A percentile compares a stretch with the other conserved stretches of the same genome.
These are phyloP conservation scores for Saccharomycopsis fermentans DNA, from an alignment of 805 yeast genomes.

Conservation along the genomic window DNA sequence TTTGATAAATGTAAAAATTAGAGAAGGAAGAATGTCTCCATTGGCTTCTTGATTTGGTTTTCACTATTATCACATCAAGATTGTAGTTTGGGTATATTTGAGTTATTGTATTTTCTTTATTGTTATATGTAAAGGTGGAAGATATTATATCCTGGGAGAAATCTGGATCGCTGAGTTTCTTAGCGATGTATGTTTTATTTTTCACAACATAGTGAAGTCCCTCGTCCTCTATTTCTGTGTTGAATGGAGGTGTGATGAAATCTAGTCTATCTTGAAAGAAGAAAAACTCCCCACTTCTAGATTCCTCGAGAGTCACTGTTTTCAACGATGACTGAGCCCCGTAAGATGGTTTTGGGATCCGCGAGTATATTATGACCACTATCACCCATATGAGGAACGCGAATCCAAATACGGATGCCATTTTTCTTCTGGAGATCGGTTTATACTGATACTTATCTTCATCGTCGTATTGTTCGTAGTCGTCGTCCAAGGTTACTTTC, in stretches of 20 bases:
- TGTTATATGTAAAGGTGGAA: constrained; percentile 33
- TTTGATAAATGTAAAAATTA: constrained; percentile 51
- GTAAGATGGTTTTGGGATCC: background rate
- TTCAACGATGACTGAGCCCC: background rate
- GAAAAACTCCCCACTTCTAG: constrained; percentile 25
- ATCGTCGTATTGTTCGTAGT: background rate
- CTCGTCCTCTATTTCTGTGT: constrained; percentile 29
- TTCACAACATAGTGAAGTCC: constrained; percentile 30
- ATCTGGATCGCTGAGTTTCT: constrained; percentile 25
- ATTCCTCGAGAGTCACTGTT: constrained; percentile 23
- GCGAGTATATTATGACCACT: constrained; percentile 21
- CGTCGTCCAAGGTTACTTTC: background rate
- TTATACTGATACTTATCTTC: constrained; percentile 3
- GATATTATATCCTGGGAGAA: constrained; percentile 22
- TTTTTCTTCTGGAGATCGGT: constrained; percentile 8
- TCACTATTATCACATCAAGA: constrained; percentile 42
- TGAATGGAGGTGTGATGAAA: constrained; percentile 23
- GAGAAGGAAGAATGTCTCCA: constrained; percentile 67
- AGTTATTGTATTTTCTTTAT: constrained; percentile 30
- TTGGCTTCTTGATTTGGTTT: constrained; percentile 38
- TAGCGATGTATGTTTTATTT: constrained; percentile 22
- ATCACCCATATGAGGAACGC: constrained; percentile 24
- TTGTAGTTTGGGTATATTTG: constrained; percentile 35
- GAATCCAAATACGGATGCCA: constrained; percentile 8
- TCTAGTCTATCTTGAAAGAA: constrained; percentile 20